Evolutionary conservation across 1,139 yeast species (phyloP), one percentile per base, ranked within the genome.

Genomic region (Geotrichum citri-aurantii): DNA sequence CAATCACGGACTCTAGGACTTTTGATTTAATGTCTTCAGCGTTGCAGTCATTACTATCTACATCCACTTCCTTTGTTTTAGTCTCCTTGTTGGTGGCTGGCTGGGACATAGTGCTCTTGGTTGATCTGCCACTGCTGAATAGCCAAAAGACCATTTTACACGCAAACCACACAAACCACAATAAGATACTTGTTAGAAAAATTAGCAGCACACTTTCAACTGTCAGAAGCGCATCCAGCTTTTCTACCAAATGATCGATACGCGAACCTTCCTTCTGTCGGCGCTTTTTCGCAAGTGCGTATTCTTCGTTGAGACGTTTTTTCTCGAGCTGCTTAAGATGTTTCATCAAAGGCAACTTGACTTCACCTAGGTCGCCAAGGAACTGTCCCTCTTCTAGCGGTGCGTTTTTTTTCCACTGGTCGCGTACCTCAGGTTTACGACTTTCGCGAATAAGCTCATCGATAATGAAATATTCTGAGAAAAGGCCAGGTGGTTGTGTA

Each of bases 381-480:
- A 19, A 53, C 47, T 46, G 27, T 10, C 55, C 51, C 29, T 47
- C 49, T 14, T 26, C 49, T 1, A 61, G 58, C 27, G 62, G 63
- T 48, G 61, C 61, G 44, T 65, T 65, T 56, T 64, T 57, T 50
- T 65, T 64, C 65, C 66, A 66, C n/a, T 46, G 55, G 17, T 62
- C 63, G 2, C 70, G 61, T 56, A 66, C 63, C 14, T 62, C 57
- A 1, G 70, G 69, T 48, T 66, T 67, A 19, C 65, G 60, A 56
- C 67, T 68, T 47, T 52, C 58, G 12, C 67, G 59, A n/a, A 68
- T 68, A 48, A 68, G 54, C 49, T 68, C 71, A 14, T 65, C 63
- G 57, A 68, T 67, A n/a, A 68, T 62, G 50, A 66, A 66, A 59
- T 59, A 60, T 27, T 62, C 55, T 49, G 55, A 52, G 27, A 62